Base-by-base conservation (phyloP, 768 basidiomycete genomes). In the Hortiboletus campestris region DNA sequence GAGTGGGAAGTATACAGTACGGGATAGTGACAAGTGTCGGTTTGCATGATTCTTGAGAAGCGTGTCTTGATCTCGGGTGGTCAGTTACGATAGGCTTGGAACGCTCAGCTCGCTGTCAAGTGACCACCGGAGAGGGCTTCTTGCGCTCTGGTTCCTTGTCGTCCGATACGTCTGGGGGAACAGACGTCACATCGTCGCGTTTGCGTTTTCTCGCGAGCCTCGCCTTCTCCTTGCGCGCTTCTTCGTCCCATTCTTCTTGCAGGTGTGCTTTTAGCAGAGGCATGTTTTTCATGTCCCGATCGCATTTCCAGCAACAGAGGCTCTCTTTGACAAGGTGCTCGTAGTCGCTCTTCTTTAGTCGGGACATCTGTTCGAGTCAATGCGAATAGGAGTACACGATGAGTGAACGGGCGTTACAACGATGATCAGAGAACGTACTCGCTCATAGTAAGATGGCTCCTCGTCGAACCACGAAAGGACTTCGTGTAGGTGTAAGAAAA, bases 391-490 rank as follows among this genome's bases (percentile, higher is more conserved):
- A 20, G 20, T 32, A 25, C 25, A 25, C 14, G 22, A 45, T 42
- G 14, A 43, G 38, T 25, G 38, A 42, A 36, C 40, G 44, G 51
- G 36, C 13, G 22, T 39, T 44, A 39, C 4, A 14, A 19, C 22
- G 38, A 38, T 19, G 51, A 31, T 9, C 13, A 51, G 17, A 25
- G 25, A 13, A 74, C 81, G 53, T 60, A 87, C 85, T 36, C 70
- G 71, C 17, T 71, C 64, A 63, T 76, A 86, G 64, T 78, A 85
- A 0, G 80, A 78, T 2, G 80, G 75, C 17, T 80, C 82, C 14
- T 82, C 81, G 29, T 88, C 88, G 56, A 91, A 86, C 92, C 92
- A 94, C 2, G 80, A 78, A 42, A 90, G 73, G n/a, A 96, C 87
- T 11, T 91, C 84, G 48, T 84, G 78, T 17, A 94, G 72, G 57